Evolutionary conservation across 148 eudicot species (phyloP).

Genomic region (Vaccinium myrtillus): DNA sequence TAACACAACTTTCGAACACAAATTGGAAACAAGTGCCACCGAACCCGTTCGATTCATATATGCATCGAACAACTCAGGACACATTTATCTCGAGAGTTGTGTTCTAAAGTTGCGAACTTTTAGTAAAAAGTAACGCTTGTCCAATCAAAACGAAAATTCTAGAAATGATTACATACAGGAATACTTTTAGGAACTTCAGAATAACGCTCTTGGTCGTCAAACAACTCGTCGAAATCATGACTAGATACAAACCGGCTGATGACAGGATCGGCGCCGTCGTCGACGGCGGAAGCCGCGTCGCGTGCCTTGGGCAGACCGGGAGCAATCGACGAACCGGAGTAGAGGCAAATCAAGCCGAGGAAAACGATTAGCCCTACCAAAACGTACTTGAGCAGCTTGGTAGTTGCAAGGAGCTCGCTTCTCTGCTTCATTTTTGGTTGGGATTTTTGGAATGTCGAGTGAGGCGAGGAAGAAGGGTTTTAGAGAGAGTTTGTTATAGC

Average conservation of each 20-base stretch:
- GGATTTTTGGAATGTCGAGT: not conserved
- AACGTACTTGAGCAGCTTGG: slow-evolving; percentile 39
- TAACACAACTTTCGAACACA: too few relatives aligned
- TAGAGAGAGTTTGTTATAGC: not conserved
- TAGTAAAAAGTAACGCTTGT: not conserved
- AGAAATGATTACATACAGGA: slow-evolving; percentile 39
- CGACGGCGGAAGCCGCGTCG: slow-evolving; percentile 15
- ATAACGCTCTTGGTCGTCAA: slow-evolving; percentile 38
- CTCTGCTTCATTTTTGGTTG: slow-evolving; percentile 42
- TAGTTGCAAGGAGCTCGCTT: slow-evolving; percentile 22
- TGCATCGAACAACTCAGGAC: too few relatives aligned
- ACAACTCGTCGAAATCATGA: slow-evolving; percentile 18
- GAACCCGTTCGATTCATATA: too few relatives aligned
- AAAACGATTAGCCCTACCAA: slow-evolving; percentile 41
- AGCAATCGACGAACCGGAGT: slow-evolving; percentile 40
- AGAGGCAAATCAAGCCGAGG: slow-evolving; percentile 54
- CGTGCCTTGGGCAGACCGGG: slow-evolving; percentile 33
- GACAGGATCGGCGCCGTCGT: slow-evolving; percentile 48
- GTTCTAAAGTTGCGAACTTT: too few relatives aligned
- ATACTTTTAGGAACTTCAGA: slow-evolving; percentile 44
- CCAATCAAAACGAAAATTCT: not conserved
- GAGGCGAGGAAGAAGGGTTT: not conserved
- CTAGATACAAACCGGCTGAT: slow-evolving; percentile 26
- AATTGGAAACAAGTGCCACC: too few relatives aligned
- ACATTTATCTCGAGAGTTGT: too few relatives aligned